A percentile compares a stretch with the other conserved stretches of the same genome.
Conservation (phyloP, 148 eudicot genomes). For the Persicaria tinctoria region DNA sequence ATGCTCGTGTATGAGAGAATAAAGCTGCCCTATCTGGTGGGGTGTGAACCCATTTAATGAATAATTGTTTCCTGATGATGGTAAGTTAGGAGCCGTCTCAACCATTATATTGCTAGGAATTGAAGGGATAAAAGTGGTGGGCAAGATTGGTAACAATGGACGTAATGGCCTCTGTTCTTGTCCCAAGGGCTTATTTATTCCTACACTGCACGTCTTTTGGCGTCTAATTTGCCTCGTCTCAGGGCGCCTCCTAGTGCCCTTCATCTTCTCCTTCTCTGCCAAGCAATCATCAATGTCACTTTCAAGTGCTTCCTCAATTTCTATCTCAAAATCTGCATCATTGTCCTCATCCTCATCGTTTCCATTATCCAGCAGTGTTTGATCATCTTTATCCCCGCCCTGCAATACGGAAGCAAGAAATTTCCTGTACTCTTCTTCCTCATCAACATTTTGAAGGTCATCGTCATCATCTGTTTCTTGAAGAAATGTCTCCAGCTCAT, state of each 20-base stretch:
- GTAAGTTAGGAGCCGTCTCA: slow-evolving; percentile 21
- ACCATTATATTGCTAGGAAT: slow-evolving; percentile 27
- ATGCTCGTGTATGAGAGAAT: slow-evolving; percentile 79
- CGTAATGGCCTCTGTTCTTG: slow-evolving; percentile 52
- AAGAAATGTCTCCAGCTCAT: slow-evolving; percentile 92
- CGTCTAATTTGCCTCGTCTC: slow-evolving; percentile 68
- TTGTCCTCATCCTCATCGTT: slow-evolving; percentile 92
- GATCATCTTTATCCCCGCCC: slow-evolving; percentile 46
- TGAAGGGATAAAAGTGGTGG: slow-evolving; percentile 35
- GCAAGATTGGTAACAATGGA: slow-evolving; percentile 46
- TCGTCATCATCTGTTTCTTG: slow-evolving; percentile 97
- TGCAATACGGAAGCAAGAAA: slow-evolving; percentile 88
- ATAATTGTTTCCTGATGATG: slow-evolving; percentile 29
- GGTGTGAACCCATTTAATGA: slow-evolving; percentile 50
- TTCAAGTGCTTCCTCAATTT: slow-evolving; percentile 92
- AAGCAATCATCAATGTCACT: slow-evolving; percentile 70
- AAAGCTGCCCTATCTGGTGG: slow-evolving; percentile 80
- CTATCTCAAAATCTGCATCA: slow-evolving; percentile 97
- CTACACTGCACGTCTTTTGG: slow-evolving; percentile 30
- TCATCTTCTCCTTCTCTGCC: slow-evolving; percentile 23
- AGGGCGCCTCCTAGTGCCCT: slow-evolving; percentile 53
- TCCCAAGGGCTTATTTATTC: slow-evolving; percentile 27
- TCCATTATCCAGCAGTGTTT: slow-evolving; percentile 35
- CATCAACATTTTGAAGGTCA: slow-evolving; percentile 82
- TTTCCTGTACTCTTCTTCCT: slow-evolving; percentile 91